Percentiles rank a stretch among this genome's conserved stretches.
Evolutionary conservation across 176 grass and related monocot genomes (phyloP).

Genomic region (Puccinellia tenuiflora): DNA sequence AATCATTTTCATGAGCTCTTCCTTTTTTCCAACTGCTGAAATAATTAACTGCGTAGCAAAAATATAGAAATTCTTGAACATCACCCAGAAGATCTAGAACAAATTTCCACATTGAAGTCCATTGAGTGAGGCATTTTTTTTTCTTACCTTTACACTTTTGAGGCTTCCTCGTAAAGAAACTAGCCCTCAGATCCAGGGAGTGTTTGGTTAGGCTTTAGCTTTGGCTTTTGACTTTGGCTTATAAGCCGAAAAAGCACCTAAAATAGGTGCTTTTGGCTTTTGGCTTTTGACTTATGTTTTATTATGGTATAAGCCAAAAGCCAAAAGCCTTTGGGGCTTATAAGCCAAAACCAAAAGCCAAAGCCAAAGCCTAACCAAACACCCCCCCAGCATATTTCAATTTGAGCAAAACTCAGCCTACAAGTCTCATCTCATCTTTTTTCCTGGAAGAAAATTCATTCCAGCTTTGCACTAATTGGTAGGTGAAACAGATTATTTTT

Average conservation of each 20-base stretch:
- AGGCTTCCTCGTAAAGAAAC: background rate
- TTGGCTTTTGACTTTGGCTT: too few species aligned
- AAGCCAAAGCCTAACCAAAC: too few species aligned
- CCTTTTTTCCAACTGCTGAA: constrained; percentile 10
- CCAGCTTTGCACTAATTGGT: background rate
- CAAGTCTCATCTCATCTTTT: background rate
- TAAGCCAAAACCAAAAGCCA: too few species aligned
- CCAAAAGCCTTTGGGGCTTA: too few species aligned
- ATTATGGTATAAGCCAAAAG: too few species aligned
- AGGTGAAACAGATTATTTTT: background rate
- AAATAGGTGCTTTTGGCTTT: too few species aligned
- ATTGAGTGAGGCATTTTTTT: background rate
- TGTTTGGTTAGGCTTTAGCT: too few species aligned
- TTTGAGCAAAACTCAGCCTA: background rate
- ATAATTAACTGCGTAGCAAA: background rate
- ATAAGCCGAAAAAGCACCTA: too few species aligned
- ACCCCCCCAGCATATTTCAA: background rate
- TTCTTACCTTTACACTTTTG: background rate
- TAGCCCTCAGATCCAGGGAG: background rate
- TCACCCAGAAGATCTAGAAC: background rate
- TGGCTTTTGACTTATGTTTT: too few species aligned
- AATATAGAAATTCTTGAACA: background rate
- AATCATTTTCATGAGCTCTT: constrained; percentile 59
- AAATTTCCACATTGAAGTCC: background rate
- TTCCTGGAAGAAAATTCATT: background rate